Conservation (phyloP, 352 stramenopile species). For the Elongisporangium undulatum region DNA sequence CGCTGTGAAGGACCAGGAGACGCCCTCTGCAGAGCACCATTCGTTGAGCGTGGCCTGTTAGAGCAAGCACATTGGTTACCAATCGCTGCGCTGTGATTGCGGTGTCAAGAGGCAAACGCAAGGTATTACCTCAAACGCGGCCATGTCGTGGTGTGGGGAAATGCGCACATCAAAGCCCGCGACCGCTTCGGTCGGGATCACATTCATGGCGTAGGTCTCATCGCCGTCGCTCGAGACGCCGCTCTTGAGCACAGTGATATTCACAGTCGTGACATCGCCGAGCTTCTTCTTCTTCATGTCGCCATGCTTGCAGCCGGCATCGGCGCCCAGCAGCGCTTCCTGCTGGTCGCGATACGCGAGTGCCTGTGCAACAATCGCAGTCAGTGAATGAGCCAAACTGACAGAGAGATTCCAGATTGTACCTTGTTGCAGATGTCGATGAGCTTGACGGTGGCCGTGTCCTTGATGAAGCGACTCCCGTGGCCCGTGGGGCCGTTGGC, state of each 20-base stretch:
- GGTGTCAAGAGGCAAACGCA: not conserved
- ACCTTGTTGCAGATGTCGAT: constrained; percentile 84
- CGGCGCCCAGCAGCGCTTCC: constrained; percentile 70
- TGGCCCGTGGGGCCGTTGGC: constrained; percentile 75
- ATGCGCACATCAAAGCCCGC: constrained; percentile 95
- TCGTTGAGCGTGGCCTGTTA: constrained; percentile 76
- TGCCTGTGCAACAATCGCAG: constrained; percentile 28
- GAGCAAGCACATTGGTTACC: not conserved
- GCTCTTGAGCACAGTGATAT: constrained; percentile 92
- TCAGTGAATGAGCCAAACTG: constrained; percentile 7
- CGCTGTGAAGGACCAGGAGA: constrained; percentile 78
- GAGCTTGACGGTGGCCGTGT: constrained; percentile 93
- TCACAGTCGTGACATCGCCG: constrained; percentile 95
- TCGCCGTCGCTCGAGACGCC: constrained; percentile 84
- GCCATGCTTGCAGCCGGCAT: constrained; percentile 87
- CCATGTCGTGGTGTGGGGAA: constrained; percentile 80
- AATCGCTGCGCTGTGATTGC: not conserved
- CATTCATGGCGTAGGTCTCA: constrained; percentile 90
- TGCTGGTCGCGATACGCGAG: constrained; percentile 88
- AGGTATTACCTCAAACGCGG: constrained; percentile 58
- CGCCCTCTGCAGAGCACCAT: constrained; percentile 86
- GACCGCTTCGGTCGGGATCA: constrained; percentile 89
- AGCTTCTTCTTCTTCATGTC: constrained; percentile 90
- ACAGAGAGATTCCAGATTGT: not conserved
- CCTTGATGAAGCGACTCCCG: constrained; percentile 92